Evolutionary conservation across 2,329 filamentous ascomycete species (phyloP), one percentile per base, ranked within the genome.

Genomic region (Ceratocystis variospora): DNA sequence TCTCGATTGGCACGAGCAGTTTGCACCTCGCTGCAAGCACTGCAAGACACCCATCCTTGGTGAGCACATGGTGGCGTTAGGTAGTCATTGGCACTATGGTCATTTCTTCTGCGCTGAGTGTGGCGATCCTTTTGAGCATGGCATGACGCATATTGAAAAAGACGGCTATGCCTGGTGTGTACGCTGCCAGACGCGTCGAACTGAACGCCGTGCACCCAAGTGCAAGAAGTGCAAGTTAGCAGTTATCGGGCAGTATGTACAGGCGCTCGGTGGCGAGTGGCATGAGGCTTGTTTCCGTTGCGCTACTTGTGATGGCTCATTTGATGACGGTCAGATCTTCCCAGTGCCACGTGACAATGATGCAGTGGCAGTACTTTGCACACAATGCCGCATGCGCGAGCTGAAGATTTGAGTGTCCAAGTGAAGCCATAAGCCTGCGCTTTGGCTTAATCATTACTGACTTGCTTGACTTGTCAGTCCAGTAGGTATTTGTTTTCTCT

Each of bases 21-120:
- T 90, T 76, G 91, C 89, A 41, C 94, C 94, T 3, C 86, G 90
- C 53, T 99, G 94, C 81, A 94, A 94, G 77, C 91, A 89, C 75
- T 99, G 94, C 82, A 91, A 88, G 75, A 99, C 94, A 6, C 93
- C 94, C 2, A 99, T 99, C 72, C 86, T 97, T 71, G 92, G 92
- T 53, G 92, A 97, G 76, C 90, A 97, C 70, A 87, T 96, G 41
- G 87, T 96, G 15, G 94, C 94, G 1, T 90, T 96, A 66, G 94
- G 94, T 0, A 84, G 87, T n/a, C 91, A 96, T 76, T 99, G 90
- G 89, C 94, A 99, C 75, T 89, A 89, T 64, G 94, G 94, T 0
- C 94, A 99, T 77, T 99, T 99, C 78, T 99, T 99, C 82, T 99
- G 94, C 73, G 94, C 94, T 53, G 91, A 99, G 79, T 99, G 94